Evolutionary conservation across 257 asterid species (phyloP), one percentile per base, ranked within the genome.

Genomic region (Nyctanthes arbortristis): DNA sequence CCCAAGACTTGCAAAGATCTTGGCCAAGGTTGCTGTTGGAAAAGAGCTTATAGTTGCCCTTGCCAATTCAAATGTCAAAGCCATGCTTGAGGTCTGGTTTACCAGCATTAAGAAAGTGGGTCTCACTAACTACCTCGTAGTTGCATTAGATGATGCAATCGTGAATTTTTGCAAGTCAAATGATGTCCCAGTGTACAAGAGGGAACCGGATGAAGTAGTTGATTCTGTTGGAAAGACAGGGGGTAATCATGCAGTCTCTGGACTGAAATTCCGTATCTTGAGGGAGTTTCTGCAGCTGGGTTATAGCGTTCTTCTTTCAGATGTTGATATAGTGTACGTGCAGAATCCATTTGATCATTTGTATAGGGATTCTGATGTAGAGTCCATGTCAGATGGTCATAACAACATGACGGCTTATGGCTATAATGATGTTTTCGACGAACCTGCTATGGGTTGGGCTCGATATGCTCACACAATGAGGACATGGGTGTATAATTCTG

Each of bases 331-430:
- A 29, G 78, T 89, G 63, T 89, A 81, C 82, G 56, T 89, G 66
- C 84, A 84, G 55, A 86, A 88, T 58, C 92, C 92, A 24, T 86
- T 88, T 32, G 52, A 82, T 1, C 69, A 84, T 77, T 77, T 86
- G 0, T 82, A 84, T 33, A 81, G 87, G 25, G 93, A 89, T 73
- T 84, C 89, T 0, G 93, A 89, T 29, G 86, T 89, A 68, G 96
- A 89, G 67, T 86, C 89, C 59, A 89, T 89, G 96, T 66, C 88
- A 1, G 93, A 89, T 29, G 96, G 93, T 3, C 93, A 86, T 39
- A 18, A 81, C 66, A 86, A 89, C 73, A 61, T 25, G 70, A 89
- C 91, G 1, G 89, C 93, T 22, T 82, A 88, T 39, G 96, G 96
- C 12, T 86, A 40, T 45, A 14, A 80, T 35, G 84, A 86, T 11